Conservation (phyloP, 495 filamentous ascomycete species). For the Penicillium turbatum region DNA sequence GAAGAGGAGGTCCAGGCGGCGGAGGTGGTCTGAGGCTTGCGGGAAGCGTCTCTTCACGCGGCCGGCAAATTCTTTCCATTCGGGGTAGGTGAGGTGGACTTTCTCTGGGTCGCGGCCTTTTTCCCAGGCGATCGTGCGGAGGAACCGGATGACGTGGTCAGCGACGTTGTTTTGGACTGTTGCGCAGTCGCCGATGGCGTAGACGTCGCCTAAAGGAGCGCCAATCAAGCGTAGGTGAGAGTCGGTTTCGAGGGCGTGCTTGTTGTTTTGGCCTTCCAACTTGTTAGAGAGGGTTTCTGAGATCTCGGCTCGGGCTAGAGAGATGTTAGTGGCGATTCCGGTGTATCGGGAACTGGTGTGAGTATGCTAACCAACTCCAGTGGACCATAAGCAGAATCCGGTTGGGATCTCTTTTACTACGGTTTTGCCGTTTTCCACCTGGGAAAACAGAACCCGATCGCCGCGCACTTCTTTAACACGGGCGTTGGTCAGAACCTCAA, state of each 20-base stretch:
- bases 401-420: slow-evolving; percentile 90
- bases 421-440: slow-evolving; percentile 68
- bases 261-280: slow-evolving; percentile 78
- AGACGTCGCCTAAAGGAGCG: slow-evolving; percentile 89
- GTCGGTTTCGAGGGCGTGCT: slow-evolving; percentile 91
- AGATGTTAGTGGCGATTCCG: slow-evolving; percentile 5
- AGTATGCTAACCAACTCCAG: slow-evolving; percentile 63
- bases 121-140: slow-evolving; percentile 88
- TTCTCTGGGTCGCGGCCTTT: slow-evolving; percentile 81
- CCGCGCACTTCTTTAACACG: slow-evolving; percentile 81
- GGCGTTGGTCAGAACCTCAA: slow-evolving; percentile 87
- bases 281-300: slow-evolving; percentile 67
- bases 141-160: slow-evolving; percentile 78
- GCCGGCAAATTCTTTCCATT: slow-evolving; percentile 81
- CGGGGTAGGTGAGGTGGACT: slow-evolving; percentile 74
- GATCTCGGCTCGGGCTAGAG: slow-evolving; percentile 71
- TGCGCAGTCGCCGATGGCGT: slow-evolving; percentile 94
- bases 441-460: slow-evolving; percentile 83
- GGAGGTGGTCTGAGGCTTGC: slow-evolving; percentile 85
- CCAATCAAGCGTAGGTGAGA: slow-evolving; percentile 88
- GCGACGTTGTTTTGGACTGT: slow-evolving; percentile 96
- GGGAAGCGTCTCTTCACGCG: slow-evolving; percentile 87
- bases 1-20: slow-evolving; percentile 84
- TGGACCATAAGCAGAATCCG: slow-evolving; percentile 98
- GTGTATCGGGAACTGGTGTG: background rate